phyloP scores from a whole-genome alignment of 371 early-diverging fungal genomes.

The Mucor sp. region DNA sequence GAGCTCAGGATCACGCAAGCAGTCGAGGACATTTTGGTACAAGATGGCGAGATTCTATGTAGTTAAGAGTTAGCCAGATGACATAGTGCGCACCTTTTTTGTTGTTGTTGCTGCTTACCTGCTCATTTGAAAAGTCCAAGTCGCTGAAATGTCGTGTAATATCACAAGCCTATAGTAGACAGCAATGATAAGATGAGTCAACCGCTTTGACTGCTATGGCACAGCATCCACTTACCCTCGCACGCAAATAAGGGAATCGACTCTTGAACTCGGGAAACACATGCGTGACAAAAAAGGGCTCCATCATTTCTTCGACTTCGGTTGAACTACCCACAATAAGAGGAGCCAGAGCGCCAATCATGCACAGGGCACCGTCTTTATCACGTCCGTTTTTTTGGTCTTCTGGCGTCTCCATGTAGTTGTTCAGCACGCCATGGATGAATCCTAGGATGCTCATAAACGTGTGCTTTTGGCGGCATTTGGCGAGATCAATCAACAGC shows the following conservation, averaged over 20 bases:
- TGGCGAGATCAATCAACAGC: slow-evolving; percentile 74
- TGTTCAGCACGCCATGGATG: slow-evolving; percentile 68
- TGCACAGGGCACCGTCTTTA: slow-evolving; percentile 88
- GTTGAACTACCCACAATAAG: slow-evolving; percentile 67
- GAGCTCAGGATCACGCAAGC: slow-evolving; percentile 76
- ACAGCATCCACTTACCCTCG: slow-evolving; percentile 55
- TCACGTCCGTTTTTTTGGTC: slow-evolving; percentile 71
- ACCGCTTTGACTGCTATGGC: not conserved
- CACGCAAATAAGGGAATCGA: slow-evolving; percentile 77
- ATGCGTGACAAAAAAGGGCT: slow-evolving; percentile 76
- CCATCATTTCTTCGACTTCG: slow-evolving; percentile 67
- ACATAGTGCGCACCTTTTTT: not conserved
- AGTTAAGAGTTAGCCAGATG: not conserved
- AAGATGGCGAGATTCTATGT: slow-evolving; percentile 50
- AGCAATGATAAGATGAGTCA: not conserved
- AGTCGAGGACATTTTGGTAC: slow-evolving; percentile 66
- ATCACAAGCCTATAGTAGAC: slow-evolving; percentile 33
- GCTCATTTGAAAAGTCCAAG: slow-evolving; percentile 41
- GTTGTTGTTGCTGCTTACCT: slow-evolving; percentile 7
- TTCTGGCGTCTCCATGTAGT: slow-evolving; percentile 55
- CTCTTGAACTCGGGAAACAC: slow-evolving; percentile 89
- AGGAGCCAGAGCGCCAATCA: slow-evolving; percentile 74
- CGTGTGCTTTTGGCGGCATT: slow-evolving; percentile 74
- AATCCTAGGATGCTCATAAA: slow-evolving; percentile 77
- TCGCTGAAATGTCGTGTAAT: slow-evolving; percentile 46